Evolutionary conservation across 768 basidiomycete genomes (phyloP).

Genomic region (Tephrocybe sp.): DNA sequence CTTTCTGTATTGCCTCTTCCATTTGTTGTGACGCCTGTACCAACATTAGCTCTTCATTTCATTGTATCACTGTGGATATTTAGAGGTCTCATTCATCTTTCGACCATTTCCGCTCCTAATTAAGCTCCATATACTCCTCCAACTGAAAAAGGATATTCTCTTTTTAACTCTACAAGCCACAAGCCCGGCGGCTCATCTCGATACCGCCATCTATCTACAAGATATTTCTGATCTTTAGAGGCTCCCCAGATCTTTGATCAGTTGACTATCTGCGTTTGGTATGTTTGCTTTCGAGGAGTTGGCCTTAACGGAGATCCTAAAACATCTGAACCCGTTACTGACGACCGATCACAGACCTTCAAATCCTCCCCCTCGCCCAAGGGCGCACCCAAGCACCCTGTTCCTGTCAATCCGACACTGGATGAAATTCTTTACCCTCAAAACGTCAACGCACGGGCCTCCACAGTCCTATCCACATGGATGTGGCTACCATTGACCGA

Average conservation of each 20-base stretch:
- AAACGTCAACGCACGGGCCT: not conserved
- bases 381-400: not conserved
- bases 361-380: not conserved
- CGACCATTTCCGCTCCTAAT: no score
- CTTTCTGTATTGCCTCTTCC: no score
- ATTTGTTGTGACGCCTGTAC: no score
- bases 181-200: not conserved
- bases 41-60: no score
- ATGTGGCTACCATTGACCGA: not conserved
- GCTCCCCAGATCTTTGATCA: not conserved
- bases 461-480: not conserved
- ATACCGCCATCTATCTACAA: not conserved
- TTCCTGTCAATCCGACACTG: not conserved
- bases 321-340: not conserved
- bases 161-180: no score
- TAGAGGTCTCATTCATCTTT: no score
- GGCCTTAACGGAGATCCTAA: not conserved
- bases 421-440: not conserved
- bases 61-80: no score
- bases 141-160: no score
- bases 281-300: not conserved
- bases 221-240: not conserved
- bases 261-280: slow-evolving; percentile 3
- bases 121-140: no score
- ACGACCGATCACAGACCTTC: not conserved